A percentile compares a stretch with the other conserved stretches of the same genome.
phyloP scores from a whole-genome alignment of 129 eudicot genomes.

The Scalesia atractyloides region DNA sequence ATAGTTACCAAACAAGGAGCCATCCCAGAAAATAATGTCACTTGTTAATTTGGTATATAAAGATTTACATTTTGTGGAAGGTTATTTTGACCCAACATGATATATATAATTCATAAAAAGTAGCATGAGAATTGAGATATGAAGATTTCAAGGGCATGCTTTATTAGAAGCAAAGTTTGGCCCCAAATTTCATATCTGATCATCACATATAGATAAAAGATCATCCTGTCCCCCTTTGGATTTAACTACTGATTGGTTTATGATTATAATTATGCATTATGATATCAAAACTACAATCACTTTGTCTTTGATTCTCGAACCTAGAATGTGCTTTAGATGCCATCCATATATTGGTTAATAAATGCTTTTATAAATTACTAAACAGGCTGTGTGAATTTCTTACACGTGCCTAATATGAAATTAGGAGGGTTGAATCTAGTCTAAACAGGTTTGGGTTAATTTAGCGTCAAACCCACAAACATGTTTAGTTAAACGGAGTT shows the following conservation, averaged over 20 bases:
- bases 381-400: background rate
- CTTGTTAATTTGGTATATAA: background rate
- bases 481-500: too few species aligned
- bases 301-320: conserved; percentile 18
- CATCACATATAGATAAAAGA: conserved; percentile 17
- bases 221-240: conserved; percentile 34
- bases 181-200: conserved; percentile 29
- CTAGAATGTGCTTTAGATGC: conserved; percentile 23
- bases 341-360: background rate
- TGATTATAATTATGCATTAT: conserved; percentile 9
- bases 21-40: conserved; percentile 19
- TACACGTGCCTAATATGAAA: background rate
- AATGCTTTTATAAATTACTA: background rate
- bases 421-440: too few species aligned
- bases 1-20: conserved; percentile 17
- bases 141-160: conserved; percentile 24
- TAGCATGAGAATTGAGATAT: conserved; percentile 19
- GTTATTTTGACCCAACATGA: background rate
- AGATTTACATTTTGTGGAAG: background rate
- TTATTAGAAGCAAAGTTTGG: conserved; percentile 24
- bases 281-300: background rate
- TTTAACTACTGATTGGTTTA: conserved; percentile 25
- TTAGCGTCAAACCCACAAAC: too few species aligned
- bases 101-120: background rate
- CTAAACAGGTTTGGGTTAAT: too few species aligned